Percentiles rank a stretch among this genome's conserved stretches.
These are phyloP conservation scores for Botryosphaeria agaves DNA, from an alignment of 2,329 filamentous ascomycete genomes.

Conservation along the genomic window DNA sequence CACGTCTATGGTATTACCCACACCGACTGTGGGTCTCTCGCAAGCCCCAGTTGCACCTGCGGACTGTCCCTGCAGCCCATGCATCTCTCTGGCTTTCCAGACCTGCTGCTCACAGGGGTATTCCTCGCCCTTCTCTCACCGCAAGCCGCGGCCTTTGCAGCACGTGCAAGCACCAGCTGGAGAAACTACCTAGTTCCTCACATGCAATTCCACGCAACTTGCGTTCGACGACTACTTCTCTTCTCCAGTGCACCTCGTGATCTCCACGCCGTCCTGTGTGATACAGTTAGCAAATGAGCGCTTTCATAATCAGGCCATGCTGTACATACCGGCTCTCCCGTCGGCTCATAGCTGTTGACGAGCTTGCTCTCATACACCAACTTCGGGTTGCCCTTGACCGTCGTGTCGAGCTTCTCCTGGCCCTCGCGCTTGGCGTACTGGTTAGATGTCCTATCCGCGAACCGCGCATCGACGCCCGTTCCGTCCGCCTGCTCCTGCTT, in stretches of 20 bases:
- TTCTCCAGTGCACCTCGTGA: slow-evolving; percentile 38
- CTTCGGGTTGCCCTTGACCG: slow-evolving; percentile 40
- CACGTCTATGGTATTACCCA: too few species aligned
- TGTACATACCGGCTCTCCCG: slow-evolving; percentile 41
- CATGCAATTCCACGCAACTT: too few species aligned
- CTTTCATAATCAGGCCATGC: too few species aligned
- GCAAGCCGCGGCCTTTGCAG: too few species aligned
- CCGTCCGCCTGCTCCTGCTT: slow-evolving; percentile 11
- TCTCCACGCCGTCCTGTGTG: slow-evolving; percentile 46
- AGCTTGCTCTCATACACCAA: slow-evolving; percentile 49
- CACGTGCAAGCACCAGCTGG: too few species aligned
- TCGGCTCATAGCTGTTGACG: slow-evolving; percentile 49
- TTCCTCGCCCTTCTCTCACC: too few species aligned
- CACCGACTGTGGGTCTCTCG: too few species aligned
- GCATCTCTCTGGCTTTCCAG: too few species aligned
- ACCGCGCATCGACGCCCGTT: slow-evolving; percentile 17
- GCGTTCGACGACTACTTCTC: slow-evolving; percentile 6
- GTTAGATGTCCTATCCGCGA: slow-evolving; percentile 28
- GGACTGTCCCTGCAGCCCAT: too few species aligned
- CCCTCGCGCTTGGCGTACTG: slow-evolving; percentile 31
- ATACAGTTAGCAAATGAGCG: slow-evolving; percentile 4
- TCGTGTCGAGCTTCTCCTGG: slow-evolving; percentile 23
- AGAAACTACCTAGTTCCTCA: too few species aligned
- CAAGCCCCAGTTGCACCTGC: too few species aligned
- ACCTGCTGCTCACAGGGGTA: too few species aligned